phyloP scores from a whole-genome alignment of 306 rosid genomes.

The Oemleria cerasiformis region DNA sequence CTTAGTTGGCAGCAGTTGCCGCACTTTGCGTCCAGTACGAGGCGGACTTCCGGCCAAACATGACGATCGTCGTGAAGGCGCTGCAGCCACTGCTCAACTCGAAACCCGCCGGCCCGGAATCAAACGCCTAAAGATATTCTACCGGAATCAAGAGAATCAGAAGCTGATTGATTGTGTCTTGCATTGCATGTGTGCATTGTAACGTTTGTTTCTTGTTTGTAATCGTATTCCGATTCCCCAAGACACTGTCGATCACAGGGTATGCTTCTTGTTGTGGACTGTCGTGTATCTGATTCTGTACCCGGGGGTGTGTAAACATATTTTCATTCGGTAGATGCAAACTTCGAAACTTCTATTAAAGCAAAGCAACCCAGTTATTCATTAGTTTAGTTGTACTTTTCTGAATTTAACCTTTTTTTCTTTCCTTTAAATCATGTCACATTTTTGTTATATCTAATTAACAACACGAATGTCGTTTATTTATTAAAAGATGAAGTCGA shows the following conservation, averaged over 20 bases:
- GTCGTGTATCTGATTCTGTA: slow-evolving; percentile 12
- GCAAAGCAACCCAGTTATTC: background rate
- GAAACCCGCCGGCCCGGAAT: slow-evolving; percentile 70
- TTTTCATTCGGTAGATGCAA: background rate
- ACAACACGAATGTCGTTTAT: background rate
- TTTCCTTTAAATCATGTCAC: background rate
- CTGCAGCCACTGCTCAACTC: slow-evolving; percentile 90
- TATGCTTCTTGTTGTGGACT: background rate
- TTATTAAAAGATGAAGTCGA: no score
- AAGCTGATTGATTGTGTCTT: slow-evolving; percentile 7
- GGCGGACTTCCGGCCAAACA: slow-evolving; percentile 97
- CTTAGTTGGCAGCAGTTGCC: slow-evolving; percentile 97
- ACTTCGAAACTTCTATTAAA: background rate
- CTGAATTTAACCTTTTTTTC: background rate
- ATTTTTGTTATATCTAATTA: no score
- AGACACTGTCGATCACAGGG: slow-evolving; percentile 2
- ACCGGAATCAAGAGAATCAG: background rate
- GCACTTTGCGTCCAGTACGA: slow-evolving; percentile 98
- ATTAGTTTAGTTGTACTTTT: background rate
- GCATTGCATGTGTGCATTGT: slow-evolving; percentile 20
- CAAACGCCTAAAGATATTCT: slow-evolving; percentile 39
- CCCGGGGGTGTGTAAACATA: background rate
- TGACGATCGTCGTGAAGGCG: slow-evolving; percentile 97
- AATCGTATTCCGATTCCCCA: slow-evolving; percentile 15
- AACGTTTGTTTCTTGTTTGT: slow-evolving; percentile 1